phyloP scores from a whole-genome alignment of 331 rosid genomes.

The Arachis monticola region DNA sequence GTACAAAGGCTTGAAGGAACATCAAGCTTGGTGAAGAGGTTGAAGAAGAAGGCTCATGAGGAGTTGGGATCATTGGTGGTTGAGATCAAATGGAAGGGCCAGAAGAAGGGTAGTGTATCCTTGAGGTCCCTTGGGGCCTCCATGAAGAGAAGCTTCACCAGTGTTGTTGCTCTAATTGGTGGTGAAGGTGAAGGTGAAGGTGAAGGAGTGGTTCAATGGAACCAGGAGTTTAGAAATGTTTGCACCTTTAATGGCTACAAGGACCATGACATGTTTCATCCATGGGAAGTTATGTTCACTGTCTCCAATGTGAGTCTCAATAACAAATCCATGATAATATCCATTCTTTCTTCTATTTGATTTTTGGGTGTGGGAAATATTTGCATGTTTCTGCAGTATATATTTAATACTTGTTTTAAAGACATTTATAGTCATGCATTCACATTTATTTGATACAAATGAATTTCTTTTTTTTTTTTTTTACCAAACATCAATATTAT shows the following conservation, averaged over 20 bases:
- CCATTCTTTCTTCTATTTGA: neutral
- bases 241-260: slow-evolving; percentile 60
- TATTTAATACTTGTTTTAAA: too few species aligned
- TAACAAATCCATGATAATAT: neutral
- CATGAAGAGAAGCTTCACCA: slow-evolving; percentile 61
- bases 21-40: slow-evolving; percentile 29
- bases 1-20: slow-evolving; percentile 58
- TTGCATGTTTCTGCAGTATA: too few species aligned
- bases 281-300: slow-evolving; percentile 74
- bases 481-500: neutral
- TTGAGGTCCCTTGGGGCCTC: slow-evolving; percentile 63
- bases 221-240: slow-evolving; percentile 62
- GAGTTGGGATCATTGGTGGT: slow-evolving; percentile 38
- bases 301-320: slow-evolving; percentile 63
- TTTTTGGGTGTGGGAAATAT: too few species aligned
- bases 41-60: neutral
- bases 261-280: slow-evolving; percentile 66
- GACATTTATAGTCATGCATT: too few species aligned
- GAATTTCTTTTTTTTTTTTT: neutral
- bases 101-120: slow-evolving; percentile 50
- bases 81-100: slow-evolving; percentile 80
- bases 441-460: neutral
- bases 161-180: slow-evolving; percentile 39
- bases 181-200: neutral
- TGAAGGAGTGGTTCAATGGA: slow-evolving; percentile 60